phyloP scores from a whole-genome alignment of 306 rosid species.

The Fragaria ananassa region DNA sequence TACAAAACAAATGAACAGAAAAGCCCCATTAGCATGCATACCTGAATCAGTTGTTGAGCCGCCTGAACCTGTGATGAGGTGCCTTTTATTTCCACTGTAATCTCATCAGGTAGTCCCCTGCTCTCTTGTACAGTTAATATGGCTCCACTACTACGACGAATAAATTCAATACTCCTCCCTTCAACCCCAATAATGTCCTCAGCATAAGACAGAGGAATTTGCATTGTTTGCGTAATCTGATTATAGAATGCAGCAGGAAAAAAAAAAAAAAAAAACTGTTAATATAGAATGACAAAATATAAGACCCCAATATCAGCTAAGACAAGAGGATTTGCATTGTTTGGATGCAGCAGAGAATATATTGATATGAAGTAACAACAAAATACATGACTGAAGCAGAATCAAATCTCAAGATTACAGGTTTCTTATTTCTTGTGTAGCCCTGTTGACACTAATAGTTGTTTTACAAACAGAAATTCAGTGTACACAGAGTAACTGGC shows the following conservation, averaged over 20 bases:
- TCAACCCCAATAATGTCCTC: constrained; percentile 94
- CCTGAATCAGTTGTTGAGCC: constrained; percentile 96
- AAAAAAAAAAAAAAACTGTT: neutral
- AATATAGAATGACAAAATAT: neutral
- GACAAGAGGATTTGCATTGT: constrained; percentile 91
- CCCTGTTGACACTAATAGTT: neutral
- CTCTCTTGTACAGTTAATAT: constrained; percentile 87
- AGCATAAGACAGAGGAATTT: constrained; percentile 89
- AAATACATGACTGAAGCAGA: neutral
- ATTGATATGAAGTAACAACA: constrained; percentile 11
- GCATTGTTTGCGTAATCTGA: constrained; percentile 95
- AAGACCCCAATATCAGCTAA: constrained; percentile 76
- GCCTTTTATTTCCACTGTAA: constrained; percentile 92
- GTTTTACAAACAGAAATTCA: neutral
- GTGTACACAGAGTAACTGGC: neutral
- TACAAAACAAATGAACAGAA: neutral
- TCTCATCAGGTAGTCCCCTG: constrained; percentile 83
- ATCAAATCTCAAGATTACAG: neutral
- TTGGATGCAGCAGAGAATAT: constrained; percentile 35
- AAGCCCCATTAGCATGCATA: constrained; percentile 17
- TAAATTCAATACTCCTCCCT: constrained; percentile 85
- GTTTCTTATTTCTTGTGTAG: neutral
- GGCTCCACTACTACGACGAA: constrained; percentile 93
- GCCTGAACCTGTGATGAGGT: constrained; percentile 81
- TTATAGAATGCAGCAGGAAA: constrained; percentile 11